Evolutionary conservation across 164 flowering plant genomes (phyloP), one percentile per base, ranked within the genome.

Genomic region (Paratinospora sagittata): DNA sequence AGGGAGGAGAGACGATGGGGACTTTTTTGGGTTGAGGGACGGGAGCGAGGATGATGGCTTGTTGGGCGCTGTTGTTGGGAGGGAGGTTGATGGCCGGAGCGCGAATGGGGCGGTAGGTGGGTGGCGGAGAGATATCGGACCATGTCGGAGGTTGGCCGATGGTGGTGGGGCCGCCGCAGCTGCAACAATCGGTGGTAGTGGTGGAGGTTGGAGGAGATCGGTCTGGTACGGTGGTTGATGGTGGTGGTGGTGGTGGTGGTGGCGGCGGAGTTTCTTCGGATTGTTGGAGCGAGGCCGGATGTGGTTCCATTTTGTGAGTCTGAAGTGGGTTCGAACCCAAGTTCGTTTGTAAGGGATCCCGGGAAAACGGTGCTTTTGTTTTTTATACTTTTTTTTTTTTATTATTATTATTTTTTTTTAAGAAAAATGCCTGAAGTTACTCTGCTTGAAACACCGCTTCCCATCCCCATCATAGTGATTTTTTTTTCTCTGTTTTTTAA

Each of bases 11-110:
- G 72, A 85, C 30, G 66, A 71, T 27, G 14, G 81, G 78, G 52
- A 87, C 88, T 0, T 65, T 60, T 52, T 75, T 72, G 14, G 81
- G 67, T 33, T 81, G 75, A 0, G 98, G 98, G 41, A 94, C 92
- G 0, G 97, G 97, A 12, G 97, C 41, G 68, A 81, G 83, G 72
- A 81, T 74, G 69, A 81, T 85, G 65, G 87, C 81, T 63, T 83
- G 85, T 68, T 77, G 81, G 19, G 87, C 39, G n/a, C n/a, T n/a
- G 76, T 77, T 49, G 58, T 66, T 67, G 2, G 83, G 79, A 0
- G 88, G 82, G 41, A 80, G 72, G 27, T 75, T 79, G 13, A 80
- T 39, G 63, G 80, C 82, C 8, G 82, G 78, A 26, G 78, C 19
- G 2, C 89, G 84, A 69, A 85, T 82, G 8, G 92, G 90, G 1